Percentiles rank a stretch among this genome's conserved stretches.
Evolutionary conservation across 805 yeast species (phyloP).

Genomic region (Saccharomyces cerevisiae): DNA sequence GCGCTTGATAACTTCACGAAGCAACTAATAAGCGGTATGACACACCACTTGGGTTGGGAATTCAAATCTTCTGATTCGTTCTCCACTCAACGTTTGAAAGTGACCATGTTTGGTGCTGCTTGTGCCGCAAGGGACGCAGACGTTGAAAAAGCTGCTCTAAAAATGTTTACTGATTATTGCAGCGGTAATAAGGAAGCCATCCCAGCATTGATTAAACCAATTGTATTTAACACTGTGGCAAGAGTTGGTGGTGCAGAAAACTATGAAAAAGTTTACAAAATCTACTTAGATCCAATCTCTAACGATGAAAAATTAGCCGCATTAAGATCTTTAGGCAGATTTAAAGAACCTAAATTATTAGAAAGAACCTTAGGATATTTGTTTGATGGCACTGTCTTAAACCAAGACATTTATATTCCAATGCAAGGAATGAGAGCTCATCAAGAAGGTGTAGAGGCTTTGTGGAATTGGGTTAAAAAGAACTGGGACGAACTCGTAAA

Average conservation of each 20-base stretch:
- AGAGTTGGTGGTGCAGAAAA: slow-evolving; percentile 52
- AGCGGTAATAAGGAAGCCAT: slow-evolving; percentile 61
- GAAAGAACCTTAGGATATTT: slow-evolving; percentile 48
- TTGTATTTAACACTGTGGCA: slow-evolving; percentile 62
- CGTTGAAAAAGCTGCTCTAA: slow-evolving; percentile 40
- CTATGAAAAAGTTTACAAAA: slow-evolving; percentile 52
- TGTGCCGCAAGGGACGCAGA: slow-evolving; percentile 42
- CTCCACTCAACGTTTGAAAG: slow-evolving; percentile 58
- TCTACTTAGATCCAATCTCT: slow-evolving; percentile 51
- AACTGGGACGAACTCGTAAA: slow-evolving; percentile 67
- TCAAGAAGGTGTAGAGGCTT: slow-evolving; percentile 54
- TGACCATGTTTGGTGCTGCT: slow-evolving; percentile 54
- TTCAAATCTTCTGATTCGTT: slow-evolving; percentile 49
- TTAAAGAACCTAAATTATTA: slow-evolving; percentile 43
- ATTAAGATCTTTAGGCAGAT: slow-evolving; percentile 58
- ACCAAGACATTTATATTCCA: slow-evolving; percentile 73
- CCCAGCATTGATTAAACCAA: slow-evolving; percentile 62
- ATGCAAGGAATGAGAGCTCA: slow-evolving; percentile 63
- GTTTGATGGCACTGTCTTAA: slow-evolving; percentile 50
- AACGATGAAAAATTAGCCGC: slow-evolving; percentile 66
- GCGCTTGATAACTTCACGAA: slow-evolving; percentile 46
- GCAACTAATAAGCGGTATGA: slow-evolving; percentile 48
- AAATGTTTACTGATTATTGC: slow-evolving; percentile 45
- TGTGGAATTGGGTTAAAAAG: slow-evolving; percentile 63
- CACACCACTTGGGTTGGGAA: slow-evolving; percentile 55